phyloP scores from a whole-genome alignment of 805 yeast species.

The Candida koratica region DNA sequence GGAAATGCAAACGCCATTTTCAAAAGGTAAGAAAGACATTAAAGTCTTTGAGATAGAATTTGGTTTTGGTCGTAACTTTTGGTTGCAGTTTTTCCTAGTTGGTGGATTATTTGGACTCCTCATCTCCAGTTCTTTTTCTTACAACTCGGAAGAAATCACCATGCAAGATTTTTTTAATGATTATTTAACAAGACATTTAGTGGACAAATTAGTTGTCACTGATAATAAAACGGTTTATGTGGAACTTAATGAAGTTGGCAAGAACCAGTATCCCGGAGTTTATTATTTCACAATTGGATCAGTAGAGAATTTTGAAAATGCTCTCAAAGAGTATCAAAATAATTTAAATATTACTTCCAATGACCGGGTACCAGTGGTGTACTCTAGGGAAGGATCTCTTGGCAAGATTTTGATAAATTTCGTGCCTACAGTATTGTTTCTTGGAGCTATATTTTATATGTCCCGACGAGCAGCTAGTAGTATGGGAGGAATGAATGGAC shows the following conservation, averaged over 20 bases:
- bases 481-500: constrained; percentile 55
- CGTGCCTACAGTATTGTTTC: constrained; percentile 81
- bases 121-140: constrained; percentile 19
- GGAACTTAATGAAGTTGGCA: constrained; percentile 59
- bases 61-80: constrained; percentile 21
- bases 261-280: constrained; percentile 38
- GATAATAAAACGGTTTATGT: constrained; percentile 76
- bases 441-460: constrained; percentile 85
- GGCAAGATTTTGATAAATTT: constrained; percentile 64
- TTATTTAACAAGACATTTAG: constrained; percentile 73
- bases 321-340: constrained; percentile 70
- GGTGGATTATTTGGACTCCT: constrained; percentile 26
- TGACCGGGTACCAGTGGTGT: constrained; percentile 77
- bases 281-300: constrained; percentile 76
- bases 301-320: constrained; percentile 80
- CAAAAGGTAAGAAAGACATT: constrained; percentile 12
- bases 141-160: constrained; percentile 52
- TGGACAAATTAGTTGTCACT: constrained; percentile 66
- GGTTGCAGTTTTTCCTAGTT: constrained; percentile 31
- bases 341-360: constrained; percentile 57
- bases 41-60: constrained; percentile 12
- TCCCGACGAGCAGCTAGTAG: constrained; percentile 55
- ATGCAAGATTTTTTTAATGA: constrained; percentile 87
- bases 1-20: constrained; percentile 6
- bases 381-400: constrained; percentile 66